Evolutionary conservation across 768 basidiomycete species (phyloP), one percentile per base, ranked within the genome.

Genomic region (Lactifluus hygrophoroides): DNA sequence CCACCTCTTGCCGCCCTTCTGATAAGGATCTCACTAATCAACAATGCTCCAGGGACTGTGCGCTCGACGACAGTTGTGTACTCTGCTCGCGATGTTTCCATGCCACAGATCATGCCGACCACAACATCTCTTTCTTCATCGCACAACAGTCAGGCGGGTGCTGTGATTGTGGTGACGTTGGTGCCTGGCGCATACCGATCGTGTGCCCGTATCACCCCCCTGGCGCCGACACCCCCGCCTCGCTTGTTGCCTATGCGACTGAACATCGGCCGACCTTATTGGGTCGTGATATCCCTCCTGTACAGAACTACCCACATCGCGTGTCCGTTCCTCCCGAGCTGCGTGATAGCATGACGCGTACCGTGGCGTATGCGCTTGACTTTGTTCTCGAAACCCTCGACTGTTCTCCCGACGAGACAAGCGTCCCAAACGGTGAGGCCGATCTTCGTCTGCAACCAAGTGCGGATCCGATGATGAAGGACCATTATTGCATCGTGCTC

Each of bases 81-180:
- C 76, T 98, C 27, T 98, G 95, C 69, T 78, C 89, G 1, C 79
- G 80, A 48, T 98, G 96, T 71, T 98, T 94, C 73, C 86, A 90
- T 65, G 81, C 88, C 1, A 88, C 89, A n/a, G 79, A 87, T 56
- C 95, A 98, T 68, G 73, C 75, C 21, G 84, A 83, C 45, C 95
- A 98, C 74, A 95, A 92, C 63, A 84, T 97, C 65, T 87, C 88
- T 58, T 94, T 98, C 75, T 92, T 90, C 71, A 88, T 95, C 64
- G 86, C 89, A 8, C 90, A 90, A 57, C 93, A 96, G 65, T 86
- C 89, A 0, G 89, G 93, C 7, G 90, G 93, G 5, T 94, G 90
- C 65, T 99, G 96, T 68, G 94, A 97, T 71, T 97, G 95, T 66
- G 93, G 93, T 16, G 94, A 97, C 66, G 76, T 80, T 23, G 88